Conservation (phyloP, 441 rosid genomes). For the Pelargonium cotyledonis region DNA sequence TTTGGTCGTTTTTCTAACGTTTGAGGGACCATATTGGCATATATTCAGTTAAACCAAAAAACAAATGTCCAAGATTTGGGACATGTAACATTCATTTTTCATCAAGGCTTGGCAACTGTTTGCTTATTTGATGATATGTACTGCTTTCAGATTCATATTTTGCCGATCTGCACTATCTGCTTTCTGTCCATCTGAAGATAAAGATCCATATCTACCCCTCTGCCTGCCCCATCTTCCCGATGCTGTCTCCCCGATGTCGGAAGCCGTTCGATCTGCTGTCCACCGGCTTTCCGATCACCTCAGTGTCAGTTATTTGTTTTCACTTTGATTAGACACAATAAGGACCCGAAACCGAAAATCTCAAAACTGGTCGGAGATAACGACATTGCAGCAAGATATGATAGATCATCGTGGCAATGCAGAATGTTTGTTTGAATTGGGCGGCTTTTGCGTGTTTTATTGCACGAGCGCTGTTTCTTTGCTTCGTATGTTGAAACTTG, state of each 20-base stretch:
- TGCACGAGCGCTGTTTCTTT: not conserved
- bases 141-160: slow-evolving; percentile 69
- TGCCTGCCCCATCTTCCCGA: slow-evolving; percentile 76
- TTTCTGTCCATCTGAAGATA: slow-evolving; percentile 40
- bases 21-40: too few species aligned
- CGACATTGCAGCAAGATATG: slow-evolving; percentile 2
- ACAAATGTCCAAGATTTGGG: not conserved
- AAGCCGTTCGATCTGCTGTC: slow-evolving; percentile 45
- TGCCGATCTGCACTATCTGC: slow-evolving; percentile 56
- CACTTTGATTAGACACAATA: slow-evolving; percentile 33
- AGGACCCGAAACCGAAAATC: not conserved
- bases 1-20: too few species aligned
- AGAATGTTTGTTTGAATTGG: too few species aligned
- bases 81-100: not conserved
- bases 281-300: slow-evolving; percentile 50
- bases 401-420: too few species aligned
- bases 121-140: slow-evolving; percentile 7
- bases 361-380: slow-evolving; percentile 10
- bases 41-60: too few species aligned
- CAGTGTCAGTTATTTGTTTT: slow-evolving; percentile 46
- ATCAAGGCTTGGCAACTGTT: slow-evolving; percentile 1
- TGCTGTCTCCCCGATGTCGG: slow-evolving; percentile 43
- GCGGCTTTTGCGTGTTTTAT: not conserved
- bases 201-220: slow-evolving; percentile 49
- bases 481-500: not conserved